Evolutionary conservation across 148 eudicot species (phyloP).

Genomic region (Diospyros lotus): DNA sequence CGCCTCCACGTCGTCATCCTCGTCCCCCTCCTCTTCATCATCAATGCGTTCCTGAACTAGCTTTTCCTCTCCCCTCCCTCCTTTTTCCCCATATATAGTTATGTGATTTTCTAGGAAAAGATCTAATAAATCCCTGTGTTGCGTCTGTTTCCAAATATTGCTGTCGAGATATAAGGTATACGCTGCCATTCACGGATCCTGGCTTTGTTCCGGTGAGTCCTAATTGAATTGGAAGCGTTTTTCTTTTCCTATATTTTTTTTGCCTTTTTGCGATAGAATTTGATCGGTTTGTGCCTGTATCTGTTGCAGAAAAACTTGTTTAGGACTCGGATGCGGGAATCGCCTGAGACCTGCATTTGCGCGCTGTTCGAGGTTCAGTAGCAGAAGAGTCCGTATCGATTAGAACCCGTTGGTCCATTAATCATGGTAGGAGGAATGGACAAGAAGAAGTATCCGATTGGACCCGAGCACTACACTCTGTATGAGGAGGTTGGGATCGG

Average conservation of each 20-base stretch:
- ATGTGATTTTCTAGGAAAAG: not conserved
- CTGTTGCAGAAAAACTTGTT: slow-evolving; percentile 9
- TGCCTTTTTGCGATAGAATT: too few relatives aligned
- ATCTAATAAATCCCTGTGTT: too few relatives aligned
- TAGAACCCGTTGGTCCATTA: not conserved
- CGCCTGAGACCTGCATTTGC: slow-evolving; percentile 26
- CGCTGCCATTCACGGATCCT: slow-evolving; percentile 5
- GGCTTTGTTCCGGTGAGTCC: slow-evolving; percentile 2
- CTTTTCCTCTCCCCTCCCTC: not conserved
- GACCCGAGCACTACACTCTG: slow-evolving; percentile 62
- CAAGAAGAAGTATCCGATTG: slow-evolving; percentile 80
- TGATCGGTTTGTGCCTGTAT: slow-evolving; percentile 1
- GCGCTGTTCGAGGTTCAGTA: slow-evolving; percentile 34
- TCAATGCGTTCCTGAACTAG: not conserved
- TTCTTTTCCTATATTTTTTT: not conserved
- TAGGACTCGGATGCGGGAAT: slow-evolving; percentile 15
- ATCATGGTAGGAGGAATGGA: slow-evolving; percentile 29
- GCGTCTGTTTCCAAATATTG: not conserved
- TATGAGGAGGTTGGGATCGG: slow-evolving; percentile 92
- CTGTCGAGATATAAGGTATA: not conserved
- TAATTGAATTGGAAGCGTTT: not conserved
- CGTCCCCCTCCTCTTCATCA: not conserved
- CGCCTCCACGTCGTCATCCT: slow-evolving; percentile 3
- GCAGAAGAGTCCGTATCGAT: not conserved
- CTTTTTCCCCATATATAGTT: not conserved